phyloP scores from a whole-genome alignment of 768 basidiomycete species.

The Sarcodon sp. region DNA sequence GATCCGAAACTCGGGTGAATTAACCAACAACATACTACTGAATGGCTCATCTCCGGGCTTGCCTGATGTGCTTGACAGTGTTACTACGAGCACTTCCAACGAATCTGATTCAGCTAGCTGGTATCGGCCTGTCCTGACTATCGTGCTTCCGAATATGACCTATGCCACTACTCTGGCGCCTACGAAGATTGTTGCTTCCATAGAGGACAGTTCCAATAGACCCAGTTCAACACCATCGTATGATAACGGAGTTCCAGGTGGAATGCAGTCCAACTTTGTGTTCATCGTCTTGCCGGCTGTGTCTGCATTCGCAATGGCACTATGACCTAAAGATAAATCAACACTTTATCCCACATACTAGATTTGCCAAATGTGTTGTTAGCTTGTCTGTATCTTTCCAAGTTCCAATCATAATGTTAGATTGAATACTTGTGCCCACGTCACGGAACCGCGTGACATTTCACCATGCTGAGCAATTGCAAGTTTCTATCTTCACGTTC shows the following conservation, averaged over 20 bases:
- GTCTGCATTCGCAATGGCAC: constrained; percentile 41
- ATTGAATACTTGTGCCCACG: not conserved
- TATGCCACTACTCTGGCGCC: not conserved
- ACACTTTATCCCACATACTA: too few relatives aligned
- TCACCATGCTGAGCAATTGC: not conserved
- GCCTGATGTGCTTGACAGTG: not conserved
- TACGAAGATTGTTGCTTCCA: too few relatives aligned
- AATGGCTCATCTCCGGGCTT: not conserved
- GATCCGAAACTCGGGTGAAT: constrained; percentile 12
- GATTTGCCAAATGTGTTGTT: too few relatives aligned
- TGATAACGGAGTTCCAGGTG: not conserved
- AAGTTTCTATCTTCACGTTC: too few relatives aligned
- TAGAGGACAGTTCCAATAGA: too few relatives aligned
- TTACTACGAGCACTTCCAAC: not conserved
- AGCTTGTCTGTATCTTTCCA: too few relatives aligned
- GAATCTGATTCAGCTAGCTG: not conserved
- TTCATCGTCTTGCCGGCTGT: constrained; percentile 45
- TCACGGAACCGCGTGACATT: not conserved
- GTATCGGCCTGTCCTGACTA: not conserved
- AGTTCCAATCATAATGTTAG: too few relatives aligned
- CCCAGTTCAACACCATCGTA: too few relatives aligned
- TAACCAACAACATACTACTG: not conserved
- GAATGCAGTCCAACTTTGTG: constrained; percentile 28
- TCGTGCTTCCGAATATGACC: not conserved
- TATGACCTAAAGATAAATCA: constrained; percentile 15